Conservation (phyloP, 2,329 filamentous ascomycete species). For the Aspergillus flavus region DNA sequence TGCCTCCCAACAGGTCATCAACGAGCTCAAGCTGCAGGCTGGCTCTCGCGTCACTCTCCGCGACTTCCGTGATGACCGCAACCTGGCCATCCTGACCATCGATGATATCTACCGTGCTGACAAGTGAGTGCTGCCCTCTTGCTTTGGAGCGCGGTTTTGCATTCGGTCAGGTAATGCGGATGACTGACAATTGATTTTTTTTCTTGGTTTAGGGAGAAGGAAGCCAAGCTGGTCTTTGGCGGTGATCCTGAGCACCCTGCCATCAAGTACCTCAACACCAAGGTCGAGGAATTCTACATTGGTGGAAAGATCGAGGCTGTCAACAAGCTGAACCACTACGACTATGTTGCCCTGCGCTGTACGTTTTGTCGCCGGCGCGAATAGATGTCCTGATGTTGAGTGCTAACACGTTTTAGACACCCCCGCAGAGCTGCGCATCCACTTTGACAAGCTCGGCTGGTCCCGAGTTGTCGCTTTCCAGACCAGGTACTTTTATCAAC, state of each 20-base stretch:
- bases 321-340: slow-evolving; percentile 95
- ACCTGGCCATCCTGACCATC: slow-evolving; percentile 91
- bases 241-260: slow-evolving; percentile 90
- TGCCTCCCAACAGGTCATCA: slow-evolving; percentile 72
- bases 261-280: slow-evolving; percentile 82
- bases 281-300: slow-evolving; percentile 84
- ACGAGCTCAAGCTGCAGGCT: slow-evolving; percentile 73
- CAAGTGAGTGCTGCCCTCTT: slow-evolving; percentile 67
- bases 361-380: slow-evolving; percentile 41
- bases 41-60: slow-evolving; percentile 84
- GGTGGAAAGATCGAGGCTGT: slow-evolving; percentile 96
- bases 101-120: slow-evolving; percentile 95
- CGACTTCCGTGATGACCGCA: slow-evolving; percentile 94
- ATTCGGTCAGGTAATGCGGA: slow-evolving; percentile 32
- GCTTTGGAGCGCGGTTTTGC: not conserved
- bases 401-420: slow-evolving; percentile 61
- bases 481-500: slow-evolving; percentile 56
- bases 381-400: not conserved
- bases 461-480: slow-evolving; percentile 97
- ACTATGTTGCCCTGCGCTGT: slow-evolving; percentile 96
- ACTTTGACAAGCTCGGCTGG: slow-evolving; percentile 99
- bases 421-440: slow-evolving; percentile 87
- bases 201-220: slow-evolving; percentile 64
- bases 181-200: slow-evolving; percentile 19
- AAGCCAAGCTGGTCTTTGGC: slow-evolving; percentile 93